These are phyloP conservation scores for Cercospora citrullina DNA, from an alignment of 2,329 filamentous ascomycete species.

Conservation along the genomic window DNA sequence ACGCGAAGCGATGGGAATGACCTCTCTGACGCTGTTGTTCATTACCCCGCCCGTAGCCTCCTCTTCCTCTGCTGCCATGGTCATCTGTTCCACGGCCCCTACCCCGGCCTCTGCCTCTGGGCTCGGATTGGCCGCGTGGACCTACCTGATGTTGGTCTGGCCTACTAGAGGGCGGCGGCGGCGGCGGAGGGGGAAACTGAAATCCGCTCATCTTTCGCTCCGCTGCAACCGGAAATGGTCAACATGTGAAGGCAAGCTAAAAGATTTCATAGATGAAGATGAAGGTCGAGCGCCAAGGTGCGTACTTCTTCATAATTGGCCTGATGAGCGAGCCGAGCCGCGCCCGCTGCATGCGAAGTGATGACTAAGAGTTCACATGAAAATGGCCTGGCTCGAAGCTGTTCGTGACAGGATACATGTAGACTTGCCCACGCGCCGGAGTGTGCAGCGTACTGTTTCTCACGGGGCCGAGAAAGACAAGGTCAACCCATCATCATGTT, in stretches of 20 bases:
- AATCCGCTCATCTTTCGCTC: conserved; percentile 34
- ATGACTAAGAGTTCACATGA: background rate
- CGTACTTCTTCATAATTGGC: background rate
- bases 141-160: conserved; percentile 21
- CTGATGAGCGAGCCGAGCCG: background rate
- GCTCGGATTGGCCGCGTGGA: conserved; percentile 22
- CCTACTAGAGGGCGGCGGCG: conserved; percentile 35
- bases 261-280: background rate
- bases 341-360: background rate
- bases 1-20: background rate
- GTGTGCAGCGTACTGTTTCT: background rate
- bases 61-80: background rate
- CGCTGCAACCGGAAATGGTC: background rate
- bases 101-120: conserved; percentile 32
- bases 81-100: conserved; percentile 7
- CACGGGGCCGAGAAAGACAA: background rate
- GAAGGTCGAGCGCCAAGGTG: background rate
- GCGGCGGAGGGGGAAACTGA: conserved; percentile 53
- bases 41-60: background rate
- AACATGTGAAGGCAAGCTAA: background rate
- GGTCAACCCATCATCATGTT: background rate
- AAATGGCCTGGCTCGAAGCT: background rate
- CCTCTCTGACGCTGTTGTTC: background rate
- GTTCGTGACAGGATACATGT: background rate
- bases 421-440: background rate